Percentiles rank a stretch among this genome's conserved stretches.
These are phyloP conservation scores for Echinosophora koreensis DNA, from an alignment of 306 rosid genomes.

Conservation along the genomic window DNA sequence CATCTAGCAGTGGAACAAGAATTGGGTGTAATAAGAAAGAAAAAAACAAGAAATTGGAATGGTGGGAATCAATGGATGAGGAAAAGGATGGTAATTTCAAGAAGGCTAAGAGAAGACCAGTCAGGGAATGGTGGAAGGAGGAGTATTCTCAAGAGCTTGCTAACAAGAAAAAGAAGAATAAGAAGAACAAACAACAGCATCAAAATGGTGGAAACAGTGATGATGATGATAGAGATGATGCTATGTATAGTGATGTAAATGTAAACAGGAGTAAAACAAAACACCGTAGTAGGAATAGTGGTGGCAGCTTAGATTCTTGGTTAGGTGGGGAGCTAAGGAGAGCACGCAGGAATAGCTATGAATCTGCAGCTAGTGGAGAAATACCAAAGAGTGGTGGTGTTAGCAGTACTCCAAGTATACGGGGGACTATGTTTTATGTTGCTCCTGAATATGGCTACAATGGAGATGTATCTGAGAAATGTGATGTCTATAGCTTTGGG, in stretches of 20 bases:
- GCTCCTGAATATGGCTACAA: conserved; percentile 84
- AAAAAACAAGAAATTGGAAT: conserved; percentile 71
- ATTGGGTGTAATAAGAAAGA: conserved; percentile 36
- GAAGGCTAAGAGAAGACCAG: conserved; percentile 69
- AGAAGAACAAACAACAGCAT: conserved; percentile 44
- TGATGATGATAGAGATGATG: conserved; percentile 55
- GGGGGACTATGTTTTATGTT: conserved; percentile 88
- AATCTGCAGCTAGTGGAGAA: conserved; percentile 65
- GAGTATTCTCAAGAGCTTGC: conserved; percentile 78
- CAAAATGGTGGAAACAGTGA: conserved; percentile 37
- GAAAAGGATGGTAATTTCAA: conserved; percentile 52
- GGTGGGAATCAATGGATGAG: conserved; percentile 88
- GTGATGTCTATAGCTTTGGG: conserved; percentile 90
- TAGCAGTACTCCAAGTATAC: conserved; percentile 80
- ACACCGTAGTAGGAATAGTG: conserved; percentile 60
- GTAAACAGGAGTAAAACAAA: conserved; percentile 48
- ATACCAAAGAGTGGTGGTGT: conserved; percentile 72
- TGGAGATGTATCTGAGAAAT: conserved; percentile 73
- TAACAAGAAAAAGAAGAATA: conserved; percentile 65
- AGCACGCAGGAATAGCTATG: conserved; percentile 58
- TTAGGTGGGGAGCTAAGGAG: conserved; percentile 67
- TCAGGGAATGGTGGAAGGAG: conserved; percentile 97
- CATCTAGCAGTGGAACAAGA: conserved; percentile 42
- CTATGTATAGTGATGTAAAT: conserved; percentile 57
- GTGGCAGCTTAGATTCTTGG: conserved; percentile 81